A percentile compares a stretch with the other conserved stretches of the same genome.
Conservation (phyloP, 192 early-diverging fungal genomes). For the Endogone sp. region DNA sequence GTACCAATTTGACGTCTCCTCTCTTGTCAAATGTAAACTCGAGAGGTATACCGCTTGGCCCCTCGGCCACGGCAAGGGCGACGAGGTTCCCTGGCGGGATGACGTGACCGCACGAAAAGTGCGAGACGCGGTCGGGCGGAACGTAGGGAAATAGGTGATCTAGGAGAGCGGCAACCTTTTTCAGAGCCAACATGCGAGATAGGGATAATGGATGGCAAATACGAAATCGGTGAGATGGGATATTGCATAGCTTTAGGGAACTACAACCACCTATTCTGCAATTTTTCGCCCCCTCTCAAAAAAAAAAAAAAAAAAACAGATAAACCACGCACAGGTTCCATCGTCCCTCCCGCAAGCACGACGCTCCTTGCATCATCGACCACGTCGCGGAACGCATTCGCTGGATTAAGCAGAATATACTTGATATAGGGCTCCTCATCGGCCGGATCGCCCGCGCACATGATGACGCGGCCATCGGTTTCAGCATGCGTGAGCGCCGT, state of each 20-base stretch:
- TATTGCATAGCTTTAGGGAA: too few species aligned
- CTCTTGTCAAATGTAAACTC: constrained; percentile 68
- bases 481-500: constrained; percentile 56
- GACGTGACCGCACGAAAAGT: constrained; percentile 85
- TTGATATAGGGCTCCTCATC: constrained; percentile 40
- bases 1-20: constrained; percentile 38
- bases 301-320: constrained; percentile 4
- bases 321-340: constrained; percentile 74
- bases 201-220: too few species aligned
- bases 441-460: constrained; percentile 18
- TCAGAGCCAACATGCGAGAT: too few species aligned
- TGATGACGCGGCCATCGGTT: constrained; percentile 68
- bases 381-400: constrained; percentile 71
- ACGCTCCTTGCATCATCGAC: constrained; percentile 78
- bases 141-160: constrained; percentile 53
- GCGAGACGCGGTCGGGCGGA: constrained; percentile 37
- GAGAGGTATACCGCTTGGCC: constrained; percentile 60
- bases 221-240: too few species aligned
- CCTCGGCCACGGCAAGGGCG: constrained; percentile 55
- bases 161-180: constrained; percentile 37
- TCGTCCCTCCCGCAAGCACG: constrained; percentile 89
- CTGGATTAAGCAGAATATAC: constrained; percentile 85
- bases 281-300: too few species aligned
- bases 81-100: constrained; percentile 75
- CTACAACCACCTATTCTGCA: too few species aligned